A percentile compares a stretch with the other conserved stretches of the same genome.
Conservation (phyloP, 768 basidiomycete genomes). For the Hemileccinum impolitum region DNA sequence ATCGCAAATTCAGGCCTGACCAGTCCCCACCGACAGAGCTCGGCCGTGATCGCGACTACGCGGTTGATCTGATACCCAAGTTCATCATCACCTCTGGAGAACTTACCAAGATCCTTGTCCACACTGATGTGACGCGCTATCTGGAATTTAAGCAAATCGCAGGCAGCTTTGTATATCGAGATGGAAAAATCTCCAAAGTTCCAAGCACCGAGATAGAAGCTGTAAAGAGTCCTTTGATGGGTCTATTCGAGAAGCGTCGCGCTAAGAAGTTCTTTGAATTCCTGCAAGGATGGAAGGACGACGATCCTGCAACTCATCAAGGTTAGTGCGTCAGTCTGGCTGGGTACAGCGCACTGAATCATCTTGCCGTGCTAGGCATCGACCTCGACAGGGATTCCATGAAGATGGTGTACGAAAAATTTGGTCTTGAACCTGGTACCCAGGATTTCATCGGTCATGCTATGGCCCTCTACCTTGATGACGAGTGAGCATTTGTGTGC, state of each 20-base stretch:
- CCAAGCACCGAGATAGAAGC: constrained; percentile 98
- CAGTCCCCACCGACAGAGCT: constrained; percentile 77
- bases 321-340: constrained; percentile 45
- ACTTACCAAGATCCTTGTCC: constrained; percentile 95
- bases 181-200: constrained; percentile 95
- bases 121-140: constrained; percentile 98
- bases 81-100: constrained; percentile 99
- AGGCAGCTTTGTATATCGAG: constrained; percentile 95
- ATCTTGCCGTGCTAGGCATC: constrained; percentile 50
- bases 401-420: constrained; percentile 94
- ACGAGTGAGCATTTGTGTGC: constrained; percentile 63
- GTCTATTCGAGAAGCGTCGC: constrained; percentile 96
- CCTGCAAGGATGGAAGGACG: constrained; percentile 92
- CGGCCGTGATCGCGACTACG: constrained; percentile 96
- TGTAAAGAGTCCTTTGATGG: constrained; percentile 92
- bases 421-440: constrained; percentile 94
- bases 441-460: constrained; percentile 99
- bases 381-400: constrained; percentile 89
- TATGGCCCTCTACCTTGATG: constrained; percentile 97
- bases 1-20: constrained; percentile 87
- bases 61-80: constrained; percentile 96
- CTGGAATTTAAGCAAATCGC: constrained; percentile 99
- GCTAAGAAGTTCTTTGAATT: constrained; percentile 99
- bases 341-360: not conserved
- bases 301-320: constrained; percentile 94